Evolutionary conservation across 345 rosid genomes (phyloP), one percentile per base, ranked within the genome.

Genomic region (Syzygium grande): DNA sequence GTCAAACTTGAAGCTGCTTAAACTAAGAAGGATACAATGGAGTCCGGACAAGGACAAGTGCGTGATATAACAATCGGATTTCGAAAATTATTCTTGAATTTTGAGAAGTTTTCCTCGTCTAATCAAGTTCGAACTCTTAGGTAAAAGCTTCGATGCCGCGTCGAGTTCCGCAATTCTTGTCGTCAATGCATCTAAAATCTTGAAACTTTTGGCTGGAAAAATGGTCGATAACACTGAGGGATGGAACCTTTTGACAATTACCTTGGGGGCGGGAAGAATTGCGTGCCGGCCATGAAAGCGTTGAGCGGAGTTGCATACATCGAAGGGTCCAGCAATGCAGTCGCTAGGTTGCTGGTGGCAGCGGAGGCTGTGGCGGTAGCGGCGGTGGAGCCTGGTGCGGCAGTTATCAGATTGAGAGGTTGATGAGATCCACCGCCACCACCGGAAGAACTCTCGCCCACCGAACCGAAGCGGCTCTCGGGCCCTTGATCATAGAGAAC

Each of bases 401-500:
- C 85, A 16, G 90, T 86, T 6, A 90, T 92, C 19, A 88, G 89
- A 84, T 92, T 91, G 52, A 89, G 89, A 14, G 90, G 89, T 5
- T 91, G 89, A 63, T 92, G 90, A 68, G 90, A 84, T 51, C 90
- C 93, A 15, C 90, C 80, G 9, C 90, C 90, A 22, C 91, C 91
- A 25, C 90, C 91, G 30, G 92, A 90, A 23, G 94, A 91, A 46
- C 91, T 89, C 46, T 92, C 94, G 5, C 90, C 93, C 3, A n/a
- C 84, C 11, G 86, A 34, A 19, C 38, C 54, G 84, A 87, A 88
- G 30, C 88, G 87, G 29, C 53, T 51, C 51, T 91, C 91, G 0
- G 87, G 87, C 22, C 94, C 94, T 86, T 93, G 94, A 88, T 93
- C 94, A 83, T 94, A 95, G 58, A 95, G 96, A 84, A 95, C 90